phyloP scores from a whole-genome alignment of 306 rosid genomes.

The Lagenaria siceraria region DNA sequence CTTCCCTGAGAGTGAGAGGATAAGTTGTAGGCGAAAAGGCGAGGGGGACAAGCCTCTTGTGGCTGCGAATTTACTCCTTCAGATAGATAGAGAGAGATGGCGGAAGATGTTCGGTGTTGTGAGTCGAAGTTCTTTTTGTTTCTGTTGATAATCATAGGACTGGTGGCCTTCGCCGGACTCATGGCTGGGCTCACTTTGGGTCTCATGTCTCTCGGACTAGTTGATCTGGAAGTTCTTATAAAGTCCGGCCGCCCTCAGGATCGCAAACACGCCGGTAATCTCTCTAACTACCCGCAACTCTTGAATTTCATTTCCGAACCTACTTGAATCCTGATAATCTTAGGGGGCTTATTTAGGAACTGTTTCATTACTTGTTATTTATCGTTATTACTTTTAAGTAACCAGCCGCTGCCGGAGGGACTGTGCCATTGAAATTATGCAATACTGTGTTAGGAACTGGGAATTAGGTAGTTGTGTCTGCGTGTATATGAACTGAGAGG shows the following conservation, averaged over 20 bases:
- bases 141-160: slow-evolving; percentile 35
- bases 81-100: slow-evolving; percentile 22
- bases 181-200: slow-evolving; percentile 99
- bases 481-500: neutral
- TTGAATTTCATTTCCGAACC: neutral
- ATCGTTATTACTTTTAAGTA: neutral
- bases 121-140: slow-evolving; percentile 44
- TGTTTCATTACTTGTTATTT: neutral
- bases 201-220: slow-evolving; percentile 92
- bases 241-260: slow-evolving; percentile 94
- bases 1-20: neutral
- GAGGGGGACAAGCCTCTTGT: neutral
- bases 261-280: slow-evolving; percentile 60
- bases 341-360: neutral
- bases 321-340: neutral
- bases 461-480: neutral
- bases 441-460: neutral
- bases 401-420: neutral
- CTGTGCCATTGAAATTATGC: neutral
- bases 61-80: neutral
- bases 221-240: slow-evolving; percentile 95
- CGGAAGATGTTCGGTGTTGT: slow-evolving; percentile 50
- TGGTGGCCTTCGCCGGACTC: slow-evolving; percentile 77
- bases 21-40: neutral
- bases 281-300: neutral